Conservation (phyloP, 2,329 filamentous ascomycete genomes). For the Falciphora oryzae region DNA sequence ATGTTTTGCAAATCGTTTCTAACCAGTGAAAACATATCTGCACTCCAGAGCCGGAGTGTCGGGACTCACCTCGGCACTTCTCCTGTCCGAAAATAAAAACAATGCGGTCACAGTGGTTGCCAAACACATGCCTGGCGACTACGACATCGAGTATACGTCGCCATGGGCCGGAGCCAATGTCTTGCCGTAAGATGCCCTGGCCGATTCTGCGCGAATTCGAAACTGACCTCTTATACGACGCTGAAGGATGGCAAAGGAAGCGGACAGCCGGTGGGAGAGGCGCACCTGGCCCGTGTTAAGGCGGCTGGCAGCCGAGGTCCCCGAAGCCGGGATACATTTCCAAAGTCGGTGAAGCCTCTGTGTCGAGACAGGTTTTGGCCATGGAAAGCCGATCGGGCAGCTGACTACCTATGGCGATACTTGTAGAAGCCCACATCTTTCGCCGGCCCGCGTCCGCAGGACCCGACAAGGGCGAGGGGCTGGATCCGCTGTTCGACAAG, state of each 20-base stretch:
- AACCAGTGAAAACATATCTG: background rate
- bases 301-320: slow-evolving; percentile 55
- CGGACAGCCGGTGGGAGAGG: slow-evolving; percentile 51
- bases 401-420: background rate
- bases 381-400: background rate
- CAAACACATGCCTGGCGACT: slow-evolving; percentile 92
- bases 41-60: slow-evolving; percentile 39
- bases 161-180: slow-evolving; percentile 85
- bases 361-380: too few species aligned
- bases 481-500: slow-evolving; percentile 56
- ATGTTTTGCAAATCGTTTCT: background rate
- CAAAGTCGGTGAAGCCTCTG: slow-evolving; percentile 47
- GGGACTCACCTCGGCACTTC: slow-evolving; percentile 44
- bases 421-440: slow-evolving; percentile 40
- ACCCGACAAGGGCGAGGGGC: slow-evolving; percentile 36
- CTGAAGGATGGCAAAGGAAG: slow-evolving; percentile 36
- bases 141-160: slow-evolving; percentile 84
- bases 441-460: slow-evolving; percentile 36
- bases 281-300: slow-evolving; percentile 59
- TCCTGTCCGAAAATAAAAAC: slow-evolving; percentile 38
- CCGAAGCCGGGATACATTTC: slow-evolving; percentile 76
- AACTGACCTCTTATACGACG: slow-evolving; percentile 4
- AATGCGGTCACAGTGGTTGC: slow-evolving; percentile 40
- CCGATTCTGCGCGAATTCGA: background rate
- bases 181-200: slow-evolving; percentile 50